These are phyloP conservation scores for Kazachstania taianensis DNA, from an alignment of 805 yeast genomes.

Conservation along the genomic window DNA sequence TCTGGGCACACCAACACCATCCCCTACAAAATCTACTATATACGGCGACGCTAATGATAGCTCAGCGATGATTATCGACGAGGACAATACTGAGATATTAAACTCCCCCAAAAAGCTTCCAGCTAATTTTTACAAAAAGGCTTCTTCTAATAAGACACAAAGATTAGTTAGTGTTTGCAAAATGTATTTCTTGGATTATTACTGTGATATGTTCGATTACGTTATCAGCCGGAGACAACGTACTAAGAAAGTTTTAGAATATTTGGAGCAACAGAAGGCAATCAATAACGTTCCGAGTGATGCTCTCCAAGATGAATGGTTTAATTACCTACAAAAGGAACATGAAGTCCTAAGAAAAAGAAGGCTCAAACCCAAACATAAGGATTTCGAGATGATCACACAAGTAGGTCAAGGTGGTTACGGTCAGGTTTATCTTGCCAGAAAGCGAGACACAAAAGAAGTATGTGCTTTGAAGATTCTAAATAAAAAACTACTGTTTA, in stretches of 20 bases:
- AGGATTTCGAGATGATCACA: conserved; percentile 91
- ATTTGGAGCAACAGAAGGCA: conserved; percentile 32
- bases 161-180: conserved; percentile 87
- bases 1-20: conserved; percentile 17
- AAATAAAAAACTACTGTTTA: conserved; percentile 75
- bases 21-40: conserved; percentile 24
- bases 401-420: conserved; percentile 99
- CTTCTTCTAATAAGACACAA: conserved; percentile 66
- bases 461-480: conserved; percentile 90
- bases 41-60: conserved; percentile 17
- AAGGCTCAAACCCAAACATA: conserved; percentile 83
- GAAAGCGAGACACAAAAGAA: conserved; percentile 88
- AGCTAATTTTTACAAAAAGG: conserved; percentile 43
- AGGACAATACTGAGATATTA: conserved; percentile 17
- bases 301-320: conserved; percentile 51
- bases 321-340: conserved; percentile 73
- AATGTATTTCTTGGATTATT: conserved; percentile 87
- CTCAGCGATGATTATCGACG: conserved; percentile 30
- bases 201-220: conserved; percentile 92
- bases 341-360: conserved; percentile 76
- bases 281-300: conserved; percentile 25
- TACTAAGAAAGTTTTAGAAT: conserved; percentile 54
- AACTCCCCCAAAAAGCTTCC: conserved; percentile 31
- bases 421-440: conserved; percentile 95
- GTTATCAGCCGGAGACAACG: conserved; percentile 80